Conservation (phyloP, 179 eudicot species). For the Drosera spatulata region DNA sequence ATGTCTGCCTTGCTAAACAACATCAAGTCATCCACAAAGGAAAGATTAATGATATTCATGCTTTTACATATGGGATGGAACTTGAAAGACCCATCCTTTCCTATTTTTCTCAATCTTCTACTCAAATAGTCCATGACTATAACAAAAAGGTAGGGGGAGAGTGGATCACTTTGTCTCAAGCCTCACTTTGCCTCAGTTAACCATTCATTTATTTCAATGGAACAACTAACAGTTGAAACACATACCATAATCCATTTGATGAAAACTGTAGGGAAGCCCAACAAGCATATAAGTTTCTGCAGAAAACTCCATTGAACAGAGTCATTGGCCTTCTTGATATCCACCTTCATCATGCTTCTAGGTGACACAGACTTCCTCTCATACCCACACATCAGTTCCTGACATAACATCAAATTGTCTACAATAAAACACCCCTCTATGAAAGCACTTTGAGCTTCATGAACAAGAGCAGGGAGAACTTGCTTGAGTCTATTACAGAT, state of each 20-base stretch:
- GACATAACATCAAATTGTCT: background rate
- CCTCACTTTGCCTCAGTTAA: background rate
- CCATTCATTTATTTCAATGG: background rate
- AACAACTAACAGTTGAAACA: background rate
- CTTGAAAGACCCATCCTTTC: background rate
- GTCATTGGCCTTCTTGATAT: constrained; percentile 1
- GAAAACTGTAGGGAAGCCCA: background rate
- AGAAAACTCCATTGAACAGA: background rate
- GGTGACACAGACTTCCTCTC: no score
- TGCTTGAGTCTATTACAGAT: background rate
- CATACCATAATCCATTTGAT: background rate
- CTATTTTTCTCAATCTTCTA: background rate
- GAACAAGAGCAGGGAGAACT: background rate
- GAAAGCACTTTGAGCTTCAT: background rate
- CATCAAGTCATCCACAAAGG: background rate
- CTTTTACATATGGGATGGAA: background rate
- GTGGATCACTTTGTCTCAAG: constrained; percentile 1
- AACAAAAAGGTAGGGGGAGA: background rate
- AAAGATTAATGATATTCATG: background rate
- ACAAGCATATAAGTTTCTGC: background rate
- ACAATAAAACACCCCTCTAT: background rate
- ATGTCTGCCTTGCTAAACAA: background rate
- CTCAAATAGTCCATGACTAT: background rate
- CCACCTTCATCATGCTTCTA: background rate
- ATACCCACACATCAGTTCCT: background rate